Evolutionary conservation across 1,139 yeast genomes (phyloP), one percentile per base, ranked within the genome.

Genomic region (Geotrichum aggregatum): DNA sequence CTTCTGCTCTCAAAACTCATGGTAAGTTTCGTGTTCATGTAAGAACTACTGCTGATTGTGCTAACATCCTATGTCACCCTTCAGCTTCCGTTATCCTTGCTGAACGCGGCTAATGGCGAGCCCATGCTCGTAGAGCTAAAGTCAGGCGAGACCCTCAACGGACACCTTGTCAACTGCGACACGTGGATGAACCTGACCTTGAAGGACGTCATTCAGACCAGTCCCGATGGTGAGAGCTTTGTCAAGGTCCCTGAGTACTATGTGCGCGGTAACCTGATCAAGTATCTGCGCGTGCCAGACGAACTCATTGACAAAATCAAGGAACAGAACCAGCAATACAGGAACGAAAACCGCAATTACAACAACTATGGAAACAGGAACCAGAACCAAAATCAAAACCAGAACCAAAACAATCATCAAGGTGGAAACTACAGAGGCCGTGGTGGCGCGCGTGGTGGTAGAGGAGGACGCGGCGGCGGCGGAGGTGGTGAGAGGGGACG

Each of bases 141-240:
- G 69, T 84, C 85, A 54, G 97, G 98, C 31, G 97, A 88, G 65
- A 83, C 94, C 11, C 76, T 89, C 54, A 87, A 85, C 64, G 99
- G 99, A 39, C 81, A 80, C 56, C 76, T 94, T 58, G 80, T 83
- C 55, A 87, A 87, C 64, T 89, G 96, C 63, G 98, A 94, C 67
- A 83, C 88, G 36, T 88, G 95, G 91, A 94, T 94, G 98, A 92
- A 92, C 67, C 75, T 94, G 62, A 87, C 96, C 1, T 75, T 94
- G 53, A 76, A 76, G 43, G 83, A 89, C 60, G 98, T 86, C 21
- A 80, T 83, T 50, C 91, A 85, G 66, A 80, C 87, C 14, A 81
- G 82, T 56, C 75, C 84, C 4, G 77, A 79, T 59, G 94, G 88
- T 14, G 84, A 83, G 52, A 73, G 74, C 42, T 85, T 87, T 65